Conservation (phyloP, 2,329 filamentous ascomycete genomes). For the Rutstroemia sp. region DNA sequence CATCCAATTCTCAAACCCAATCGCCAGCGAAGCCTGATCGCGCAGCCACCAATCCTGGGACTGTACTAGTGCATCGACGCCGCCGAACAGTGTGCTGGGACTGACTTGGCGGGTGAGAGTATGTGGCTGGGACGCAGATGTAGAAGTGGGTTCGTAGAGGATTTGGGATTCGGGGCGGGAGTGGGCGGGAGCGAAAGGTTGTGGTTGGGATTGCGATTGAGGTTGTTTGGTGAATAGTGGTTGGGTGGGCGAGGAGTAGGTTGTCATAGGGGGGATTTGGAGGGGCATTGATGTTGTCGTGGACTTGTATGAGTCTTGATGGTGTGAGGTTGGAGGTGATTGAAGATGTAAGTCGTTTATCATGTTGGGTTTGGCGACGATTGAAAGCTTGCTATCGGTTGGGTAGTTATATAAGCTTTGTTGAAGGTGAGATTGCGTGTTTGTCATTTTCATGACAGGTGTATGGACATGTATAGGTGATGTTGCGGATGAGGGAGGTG, state of each 20-base stretch:
- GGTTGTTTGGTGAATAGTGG: background rate
- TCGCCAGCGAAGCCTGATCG: slow-evolving; percentile 52
- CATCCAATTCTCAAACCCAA: slow-evolving; percentile 57
- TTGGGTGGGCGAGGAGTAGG: background rate
- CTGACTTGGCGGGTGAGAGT: slow-evolving; percentile 30
- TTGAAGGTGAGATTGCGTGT: slow-evolving; percentile 21
- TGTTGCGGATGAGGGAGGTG: slow-evolving; percentile 17
- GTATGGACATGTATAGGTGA: slow-evolving; percentile 18
- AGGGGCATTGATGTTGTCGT: background rate
- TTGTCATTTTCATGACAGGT: slow-evolving; percentile 2
- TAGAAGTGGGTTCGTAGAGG: background rate
- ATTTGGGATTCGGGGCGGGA: background rate
- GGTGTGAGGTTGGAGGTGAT: background rate
- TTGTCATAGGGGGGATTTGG: background rate
- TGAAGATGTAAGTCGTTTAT: background rate
- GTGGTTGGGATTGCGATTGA: background rate
- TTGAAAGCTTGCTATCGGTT: background rate
- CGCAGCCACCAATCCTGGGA: slow-evolving; percentile 58
- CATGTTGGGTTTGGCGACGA: background rate
- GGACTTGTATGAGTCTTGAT: background rate
- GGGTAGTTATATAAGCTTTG: slow-evolving; percentile 26
- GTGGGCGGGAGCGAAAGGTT: background rate
- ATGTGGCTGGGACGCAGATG: background rate
- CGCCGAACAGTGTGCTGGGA: slow-evolving; percentile 47
- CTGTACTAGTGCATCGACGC: slow-evolving; percentile 53